These are phyloP conservation scores for Fusarium abutilonis DNA, from an alignment of 2,329 filamentous ascomycete genomes.

Conservation along the genomic window DNA sequence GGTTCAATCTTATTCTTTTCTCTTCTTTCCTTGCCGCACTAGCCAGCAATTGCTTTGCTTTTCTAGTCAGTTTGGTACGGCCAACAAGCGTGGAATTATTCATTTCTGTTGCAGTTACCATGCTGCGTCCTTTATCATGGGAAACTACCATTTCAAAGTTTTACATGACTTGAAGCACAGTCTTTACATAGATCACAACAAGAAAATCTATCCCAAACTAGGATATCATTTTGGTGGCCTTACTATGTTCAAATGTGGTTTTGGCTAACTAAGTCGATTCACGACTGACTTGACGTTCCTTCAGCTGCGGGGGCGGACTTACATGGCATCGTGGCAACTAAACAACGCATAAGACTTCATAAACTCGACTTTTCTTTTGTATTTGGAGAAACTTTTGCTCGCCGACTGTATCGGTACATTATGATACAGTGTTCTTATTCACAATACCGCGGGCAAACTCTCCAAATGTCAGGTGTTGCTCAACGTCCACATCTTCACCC, in stretches of 20 bases:
- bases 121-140: neutral
- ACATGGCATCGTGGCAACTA: too few relatives aligned
- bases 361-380: neutral
- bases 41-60: neutral
- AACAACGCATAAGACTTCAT: neutral
- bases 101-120: conserved; percentile 2
- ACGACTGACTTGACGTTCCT: too few relatives aligned
- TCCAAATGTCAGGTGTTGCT: conserved; percentile 75
- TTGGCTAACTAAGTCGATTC: neutral
- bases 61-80: neutral
- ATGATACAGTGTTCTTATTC: conserved; percentile 66
- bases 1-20: neutral
- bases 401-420: neutral
- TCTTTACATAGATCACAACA: conserved; percentile 1
- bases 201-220: neutral
- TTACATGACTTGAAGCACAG: neutral
- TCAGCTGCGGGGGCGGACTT: too few relatives aligned
- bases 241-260: neutral
- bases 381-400: neutral
- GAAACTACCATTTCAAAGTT: neutral
- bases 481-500: conserved; percentile 77
- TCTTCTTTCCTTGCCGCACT: neutral
- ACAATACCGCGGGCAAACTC: conserved; percentile 75
- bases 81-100: neutral
- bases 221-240: neutral